phyloP scores from a whole-genome alignment of 345 rosid genomes.

The Lepidium africanum region DNA sequence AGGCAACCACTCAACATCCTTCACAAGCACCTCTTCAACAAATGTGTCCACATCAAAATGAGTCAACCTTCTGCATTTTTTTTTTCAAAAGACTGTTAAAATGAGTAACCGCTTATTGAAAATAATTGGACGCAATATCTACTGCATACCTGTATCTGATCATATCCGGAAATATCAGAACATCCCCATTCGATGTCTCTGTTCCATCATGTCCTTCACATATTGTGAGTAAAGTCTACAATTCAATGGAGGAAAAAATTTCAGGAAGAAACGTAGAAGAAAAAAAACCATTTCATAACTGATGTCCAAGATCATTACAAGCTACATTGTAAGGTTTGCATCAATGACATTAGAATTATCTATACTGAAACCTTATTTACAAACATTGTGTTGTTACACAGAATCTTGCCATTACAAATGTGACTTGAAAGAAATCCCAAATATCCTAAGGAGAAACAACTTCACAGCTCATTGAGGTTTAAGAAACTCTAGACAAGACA shows the following conservation, averaged over 20 bases:
- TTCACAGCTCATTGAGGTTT: not conserved
- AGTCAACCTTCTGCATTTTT: conserved; percentile 82
- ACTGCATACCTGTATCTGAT: conserved; percentile 72
- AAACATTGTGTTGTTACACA: not conserved
- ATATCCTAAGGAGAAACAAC: not conserved
- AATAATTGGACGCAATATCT: not conserved
- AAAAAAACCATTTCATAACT: not conserved
- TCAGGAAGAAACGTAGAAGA: not conserved
- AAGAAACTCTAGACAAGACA: not conserved
- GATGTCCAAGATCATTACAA: not conserved
- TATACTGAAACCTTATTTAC: not conserved
- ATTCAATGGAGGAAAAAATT: not conserved
- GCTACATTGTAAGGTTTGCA: conserved; percentile 2
- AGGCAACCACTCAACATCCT: conserved; percentile 83
- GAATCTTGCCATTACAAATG: not conserved
- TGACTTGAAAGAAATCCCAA: not conserved
- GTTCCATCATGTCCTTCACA: conserved; percentile 98
- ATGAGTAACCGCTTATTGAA: not conserved
- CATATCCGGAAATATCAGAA: conserved; percentile 96
- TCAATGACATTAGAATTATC: not conserved
- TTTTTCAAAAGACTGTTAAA: not conserved
- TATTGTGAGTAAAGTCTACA: conserved; percentile 75
- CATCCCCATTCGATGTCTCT: conserved; percentile 95
- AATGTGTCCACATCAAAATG: conserved; percentile 98
- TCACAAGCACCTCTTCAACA: conserved; percentile 98